phyloP scores from a whole-genome alignment of 805 yeast species.

The Suhomyces faveliae region DNA sequence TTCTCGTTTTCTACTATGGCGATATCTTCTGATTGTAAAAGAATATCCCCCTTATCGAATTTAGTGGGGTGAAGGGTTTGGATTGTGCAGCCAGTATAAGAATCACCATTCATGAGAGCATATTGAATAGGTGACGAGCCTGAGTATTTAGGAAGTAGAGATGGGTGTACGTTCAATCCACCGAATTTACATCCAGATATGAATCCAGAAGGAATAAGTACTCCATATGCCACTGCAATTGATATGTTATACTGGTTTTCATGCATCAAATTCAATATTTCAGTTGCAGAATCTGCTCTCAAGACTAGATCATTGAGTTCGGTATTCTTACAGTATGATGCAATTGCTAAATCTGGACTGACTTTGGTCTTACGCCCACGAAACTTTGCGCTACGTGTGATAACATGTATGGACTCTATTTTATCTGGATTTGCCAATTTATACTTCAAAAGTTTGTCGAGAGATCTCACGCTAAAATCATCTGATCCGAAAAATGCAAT shows the following conservation, averaged over 20 bases:
- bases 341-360: conserved; percentile 55
- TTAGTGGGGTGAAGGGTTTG: conserved; percentile 87
- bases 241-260: conserved; percentile 53
- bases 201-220: conserved; percentile 66
- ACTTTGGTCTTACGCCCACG: conserved; percentile 56
- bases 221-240: conserved; percentile 91
- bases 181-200: conserved; percentile 51
- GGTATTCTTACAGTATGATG: conserved; percentile 17
- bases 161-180: conserved; percentile 91
- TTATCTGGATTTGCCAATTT: conserved; percentile 15
- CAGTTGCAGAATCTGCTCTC: conserved; percentile 52
- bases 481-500: conserved; percentile 82
- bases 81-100: conserved; percentile 75
- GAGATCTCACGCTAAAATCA: conserved; percentile 57
- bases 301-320: conserved; percentile 21
- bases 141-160: conserved; percentile 73
- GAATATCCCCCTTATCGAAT: conserved; percentile 76
- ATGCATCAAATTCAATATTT: conserved; percentile 27
- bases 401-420: conserved; percentile 50
- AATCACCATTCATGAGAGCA: conserved; percentile 64
- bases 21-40: conserved; percentile 54
- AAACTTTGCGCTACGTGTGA: conserved; percentile 61
- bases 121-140: conserved; percentile 92
- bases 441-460: conserved; percentile 37
- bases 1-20: conserved; percentile 45